Conservation (phyloP, 805 yeast genomes). For the Myxozyma vanderwaltii region DNA sequence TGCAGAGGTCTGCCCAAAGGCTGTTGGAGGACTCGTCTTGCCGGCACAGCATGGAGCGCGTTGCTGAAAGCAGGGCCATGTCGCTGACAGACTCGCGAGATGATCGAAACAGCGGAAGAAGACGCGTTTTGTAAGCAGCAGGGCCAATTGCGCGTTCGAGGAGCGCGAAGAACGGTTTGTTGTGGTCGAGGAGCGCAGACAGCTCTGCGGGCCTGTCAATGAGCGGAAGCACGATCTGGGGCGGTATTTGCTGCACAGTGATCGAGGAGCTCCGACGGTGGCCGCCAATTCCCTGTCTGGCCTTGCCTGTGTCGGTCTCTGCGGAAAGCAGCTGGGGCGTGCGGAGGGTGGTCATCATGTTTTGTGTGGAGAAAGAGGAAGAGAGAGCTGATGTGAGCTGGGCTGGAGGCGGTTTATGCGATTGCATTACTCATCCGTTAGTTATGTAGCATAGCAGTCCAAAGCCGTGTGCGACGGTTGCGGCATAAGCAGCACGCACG, state of each 20-base stretch:
- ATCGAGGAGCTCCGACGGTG: constrained; percentile 19
- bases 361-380: no score
- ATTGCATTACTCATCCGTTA: no score
- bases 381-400: no score
- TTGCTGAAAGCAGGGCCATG: constrained; percentile 12
- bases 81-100: constrained; percentile 19
- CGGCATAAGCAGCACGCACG: neutral
- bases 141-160: constrained; percentile 24
- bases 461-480: neutral
- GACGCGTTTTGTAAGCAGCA: constrained; percentile 13
- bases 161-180: constrained; percentile 20
- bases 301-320: neutral
- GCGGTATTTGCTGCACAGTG: constrained; percentile 21
- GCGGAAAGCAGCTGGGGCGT: neutral
- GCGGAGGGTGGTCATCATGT: neutral
- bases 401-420: no score
- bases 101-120: constrained; percentile 18
- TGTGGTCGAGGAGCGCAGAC: constrained; percentile 15
- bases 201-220: constrained; percentile 30
- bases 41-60: constrained; percentile 14
- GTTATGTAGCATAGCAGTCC: no score
- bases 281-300: neutral
- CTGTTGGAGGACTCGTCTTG: constrained; percentile 10
- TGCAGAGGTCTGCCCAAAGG: constrained; percentile 28
- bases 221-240: constrained; percentile 29